phyloP scores from a whole-genome alignment of 164 flowering plant species.

The Buxus sempervirens region DNA sequence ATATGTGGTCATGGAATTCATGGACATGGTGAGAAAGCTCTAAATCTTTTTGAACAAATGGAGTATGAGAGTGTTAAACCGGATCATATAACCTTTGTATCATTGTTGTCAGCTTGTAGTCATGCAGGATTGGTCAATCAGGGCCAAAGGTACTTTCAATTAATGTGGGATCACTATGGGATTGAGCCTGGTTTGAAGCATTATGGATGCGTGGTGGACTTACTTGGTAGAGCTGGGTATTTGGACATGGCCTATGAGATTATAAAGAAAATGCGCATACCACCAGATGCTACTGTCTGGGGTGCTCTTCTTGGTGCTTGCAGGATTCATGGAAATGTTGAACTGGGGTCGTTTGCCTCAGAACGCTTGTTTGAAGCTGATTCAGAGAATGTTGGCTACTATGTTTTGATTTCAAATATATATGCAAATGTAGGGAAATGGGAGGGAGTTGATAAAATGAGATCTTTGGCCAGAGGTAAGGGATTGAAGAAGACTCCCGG shows the following conservation, averaged over 20 bases:
- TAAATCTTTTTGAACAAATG: conserved; percentile 37
- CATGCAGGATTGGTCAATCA: conserved; percentile 44
- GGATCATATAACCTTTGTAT: conserved; percentile 42
- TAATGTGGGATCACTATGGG: conserved; percentile 36
- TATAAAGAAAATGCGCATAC: conserved; percentile 35
- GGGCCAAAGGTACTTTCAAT: conserved; percentile 33
- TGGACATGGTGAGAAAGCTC: conserved; percentile 37
- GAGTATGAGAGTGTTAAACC: conserved; percentile 33
- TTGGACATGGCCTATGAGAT: conserved; percentile 29
- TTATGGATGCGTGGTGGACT: conserved; percentile 55
- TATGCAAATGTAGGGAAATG: neutral
- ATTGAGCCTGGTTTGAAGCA: conserved; percentile 42
- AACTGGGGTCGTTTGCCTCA: conserved; percentile 39
- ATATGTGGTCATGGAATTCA: conserved; percentile 42
- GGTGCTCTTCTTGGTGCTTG: conserved; percentile 52
- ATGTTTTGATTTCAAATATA: neutral
- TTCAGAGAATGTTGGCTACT: conserved; percentile 13
- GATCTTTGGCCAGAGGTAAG: neutral
- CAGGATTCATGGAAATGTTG: conserved; percentile 40
- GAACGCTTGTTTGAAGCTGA: conserved; percentile 36
- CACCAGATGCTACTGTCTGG: conserved; percentile 43
- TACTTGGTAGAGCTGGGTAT: conserved; percentile 43
- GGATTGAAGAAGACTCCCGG: neutral
- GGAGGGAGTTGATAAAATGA: neutral
- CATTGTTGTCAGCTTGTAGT: conserved; percentile 39